Conservation (phyloP, 2,329 filamentous ascomycete genomes). For the Hypoxylon sp. region DNA sequence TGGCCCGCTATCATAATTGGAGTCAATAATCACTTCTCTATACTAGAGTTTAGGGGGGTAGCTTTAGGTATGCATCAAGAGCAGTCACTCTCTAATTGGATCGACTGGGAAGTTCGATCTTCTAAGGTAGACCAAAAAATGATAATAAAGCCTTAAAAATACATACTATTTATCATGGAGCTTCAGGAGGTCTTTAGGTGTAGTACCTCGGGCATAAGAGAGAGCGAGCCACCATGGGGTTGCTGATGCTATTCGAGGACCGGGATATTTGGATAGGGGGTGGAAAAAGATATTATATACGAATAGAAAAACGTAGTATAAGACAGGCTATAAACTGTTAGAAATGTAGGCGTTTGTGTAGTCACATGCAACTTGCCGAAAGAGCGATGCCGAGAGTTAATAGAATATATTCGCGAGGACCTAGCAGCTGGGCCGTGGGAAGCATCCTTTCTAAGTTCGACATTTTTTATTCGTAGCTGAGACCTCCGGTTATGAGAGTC, state of each 20-base stretch:
- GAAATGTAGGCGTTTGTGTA: background rate
- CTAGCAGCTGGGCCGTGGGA: background rate
- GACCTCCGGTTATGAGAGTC: background rate
- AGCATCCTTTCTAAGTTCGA: background rate
- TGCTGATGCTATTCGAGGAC: conserved; percentile 9
- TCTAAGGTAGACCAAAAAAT: background rate
- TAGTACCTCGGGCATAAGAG: conserved; percentile 9
- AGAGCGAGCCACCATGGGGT: conserved; percentile 13
- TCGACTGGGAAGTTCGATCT: background rate
- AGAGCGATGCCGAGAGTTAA: conserved; percentile 1
- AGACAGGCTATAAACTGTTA: conserved; percentile 8
- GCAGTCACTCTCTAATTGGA: background rate
- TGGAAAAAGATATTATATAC: conserved; percentile 23
- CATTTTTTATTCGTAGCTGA: background rate
- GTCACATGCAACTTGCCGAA: conserved; percentile 6
- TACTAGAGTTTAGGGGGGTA: background rate
- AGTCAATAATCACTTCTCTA: background rate
- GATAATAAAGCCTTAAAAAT: background rate
- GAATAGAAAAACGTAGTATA: conserved; percentile 10
- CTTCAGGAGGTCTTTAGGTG: conserved; percentile 14
- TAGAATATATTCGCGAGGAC: background rate
- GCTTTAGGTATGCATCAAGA: background rate
- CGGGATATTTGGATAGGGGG: conserved; percentile 22
- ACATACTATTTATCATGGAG: conserved; percentile 27
- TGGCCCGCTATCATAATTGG: background rate